Base-by-base conservation (phyloP, 345 rosid genomes). In the Pistacia vera region DNA sequence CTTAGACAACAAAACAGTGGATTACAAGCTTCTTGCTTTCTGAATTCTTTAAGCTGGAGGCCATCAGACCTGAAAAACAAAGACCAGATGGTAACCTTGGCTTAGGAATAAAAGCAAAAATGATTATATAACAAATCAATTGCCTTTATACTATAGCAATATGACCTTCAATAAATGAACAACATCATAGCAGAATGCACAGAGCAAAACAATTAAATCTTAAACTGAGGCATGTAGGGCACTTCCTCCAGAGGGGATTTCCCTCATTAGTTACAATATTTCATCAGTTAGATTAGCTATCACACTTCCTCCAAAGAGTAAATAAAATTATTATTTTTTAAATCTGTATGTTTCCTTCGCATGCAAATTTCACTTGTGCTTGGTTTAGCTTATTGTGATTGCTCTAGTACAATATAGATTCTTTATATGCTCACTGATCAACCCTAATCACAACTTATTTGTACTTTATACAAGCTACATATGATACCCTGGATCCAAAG, bases 21-120 rank as follows among this genome's bases (percentile, higher is more conserved):
- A 80, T 58, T 69, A 74, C 71, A 85, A 81, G 79, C 72, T 38
- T 80, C 84, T 79, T 62, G 67, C 70, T 52, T 71, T 80, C 81
- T 63, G 73, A 78, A 56, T 55, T 76, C 63, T 68, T 71, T 70
- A 75, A 81, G 93, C 86, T 80, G 82, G 86, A 83, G 86, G 79
- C 90, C 90, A 85, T 83, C 78, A 67, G 88, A 86, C 87, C 88
- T 84, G 81, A 73, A 18, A 66, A 75, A 81, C 63, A 78, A 58
- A 84, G 38, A 69, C 41, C 46, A 77, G 51, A 71, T 36, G 61
- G 69, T 70, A 77, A 66, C 60, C 41, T 68, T 72, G 13, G 46
- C 65, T 46, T 75, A 38, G 44, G 20, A 82, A 63, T 66, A 38
- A 16, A 38, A 41, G 36, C 4, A 3, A 65, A 56, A 22, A 55